Percentiles rank a stretch among this genome's conserved stretches.
phyloP scores from a whole-genome alignment of 2,329 filamentous ascomycete species.

The Didymella glomerata region DNA sequence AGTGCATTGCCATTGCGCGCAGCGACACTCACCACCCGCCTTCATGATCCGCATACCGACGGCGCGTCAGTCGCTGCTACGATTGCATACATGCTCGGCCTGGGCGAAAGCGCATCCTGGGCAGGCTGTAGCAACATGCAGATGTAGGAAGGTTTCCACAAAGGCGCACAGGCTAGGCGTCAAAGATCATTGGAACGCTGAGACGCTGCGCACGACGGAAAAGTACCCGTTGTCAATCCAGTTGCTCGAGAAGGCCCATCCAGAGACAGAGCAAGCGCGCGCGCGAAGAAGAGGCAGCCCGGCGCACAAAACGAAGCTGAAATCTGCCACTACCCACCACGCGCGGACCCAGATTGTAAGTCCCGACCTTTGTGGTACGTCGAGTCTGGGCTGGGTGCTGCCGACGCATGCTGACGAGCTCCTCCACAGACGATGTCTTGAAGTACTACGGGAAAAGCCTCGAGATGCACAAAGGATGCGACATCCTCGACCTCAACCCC shows the following conservation, averaged over 20 bases:
- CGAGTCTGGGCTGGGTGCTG: slow-evolving; percentile 20
- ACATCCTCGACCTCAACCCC: slow-evolving; percentile 87
- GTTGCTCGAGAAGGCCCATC: slow-evolving; percentile 16
- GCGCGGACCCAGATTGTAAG: slow-evolving; percentile 52
- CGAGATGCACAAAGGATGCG: slow-evolving; percentile 75
- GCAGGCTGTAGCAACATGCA: neutral
- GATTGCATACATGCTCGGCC: neutral
- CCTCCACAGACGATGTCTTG: slow-evolving; percentile 69
- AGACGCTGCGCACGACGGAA: slow-evolving; percentile 25
- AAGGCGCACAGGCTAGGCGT: neutral
- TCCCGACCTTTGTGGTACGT: slow-evolving; percentile 57
- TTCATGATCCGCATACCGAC: slow-evolving; percentile 29
- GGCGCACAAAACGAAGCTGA: neutral
- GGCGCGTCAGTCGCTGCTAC: slow-evolving; percentile 22
- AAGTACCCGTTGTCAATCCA: slow-evolving; percentile 28
- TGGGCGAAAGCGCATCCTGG: neutral
- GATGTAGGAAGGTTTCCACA: too few species aligned
- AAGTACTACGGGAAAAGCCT: slow-evolving; percentile 74
- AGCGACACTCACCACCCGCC: slow-evolving; percentile 9
- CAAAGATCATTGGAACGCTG: slow-evolving; percentile 22
- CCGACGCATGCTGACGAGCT: slow-evolving; percentile 20
- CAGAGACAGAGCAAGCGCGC: neutral
- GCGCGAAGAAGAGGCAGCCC: neutral
- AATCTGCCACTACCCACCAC: slow-evolving; percentile 1
- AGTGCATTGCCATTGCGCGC: slow-evolving; percentile 2